Evolutionary conservation across 2,329 filamentous ascomycete genomes (phyloP).

Genomic region (Cytospora piceae): DNA sequence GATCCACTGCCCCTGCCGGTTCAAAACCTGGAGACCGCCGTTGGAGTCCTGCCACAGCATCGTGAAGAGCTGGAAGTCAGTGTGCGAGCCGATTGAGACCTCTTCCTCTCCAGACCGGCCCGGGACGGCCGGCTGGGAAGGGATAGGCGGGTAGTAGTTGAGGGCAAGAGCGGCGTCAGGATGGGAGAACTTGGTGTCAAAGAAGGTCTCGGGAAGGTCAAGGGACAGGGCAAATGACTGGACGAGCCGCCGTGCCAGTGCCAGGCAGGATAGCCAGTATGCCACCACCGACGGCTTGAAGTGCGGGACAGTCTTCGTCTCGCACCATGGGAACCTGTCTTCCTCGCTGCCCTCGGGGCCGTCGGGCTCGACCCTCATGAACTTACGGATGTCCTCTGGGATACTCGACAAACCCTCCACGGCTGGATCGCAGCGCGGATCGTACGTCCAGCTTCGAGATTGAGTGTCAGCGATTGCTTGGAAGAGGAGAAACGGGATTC

Average conservation of each 20-base stretch:
- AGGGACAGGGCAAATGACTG: conserved; percentile 59
- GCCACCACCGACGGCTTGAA: conserved; percentile 52
- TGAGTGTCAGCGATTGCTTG: too few species aligned
- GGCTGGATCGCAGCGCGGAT: conserved; percentile 55
- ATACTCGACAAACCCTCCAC: conserved; percentile 45
- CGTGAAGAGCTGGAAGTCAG: conserved; percentile 57
- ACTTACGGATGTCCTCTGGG: conserved; percentile 46
- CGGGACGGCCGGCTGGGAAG: conserved; percentile 10
- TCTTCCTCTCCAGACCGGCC: conserved; percentile 35
- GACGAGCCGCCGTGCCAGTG: conserved; percentile 54
- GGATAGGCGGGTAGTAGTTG: conserved; percentile 45
- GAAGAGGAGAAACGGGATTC: too few species aligned
- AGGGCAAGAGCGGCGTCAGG: conserved; percentile 51
- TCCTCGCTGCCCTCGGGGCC: not conserved
- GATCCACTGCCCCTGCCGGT: conserved; percentile 46
- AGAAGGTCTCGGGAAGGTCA: conserved; percentile 56
- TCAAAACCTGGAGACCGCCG: conserved; percentile 50
- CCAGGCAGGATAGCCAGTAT: conserved; percentile 55
- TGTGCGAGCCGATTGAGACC: conserved; percentile 54
- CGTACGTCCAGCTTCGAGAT: conserved; percentile 48
- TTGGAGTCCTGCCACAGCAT: conserved; percentile 49
- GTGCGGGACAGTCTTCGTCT: conserved; percentile 49
- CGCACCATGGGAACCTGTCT: conserved; percentile 53
- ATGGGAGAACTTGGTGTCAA: conserved; percentile 56
- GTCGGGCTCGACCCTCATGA: conserved; percentile 47